phyloP scores from a whole-genome alignment of 1,284 basidiomycete genomes.

The Malassezia japonica region DNA sequence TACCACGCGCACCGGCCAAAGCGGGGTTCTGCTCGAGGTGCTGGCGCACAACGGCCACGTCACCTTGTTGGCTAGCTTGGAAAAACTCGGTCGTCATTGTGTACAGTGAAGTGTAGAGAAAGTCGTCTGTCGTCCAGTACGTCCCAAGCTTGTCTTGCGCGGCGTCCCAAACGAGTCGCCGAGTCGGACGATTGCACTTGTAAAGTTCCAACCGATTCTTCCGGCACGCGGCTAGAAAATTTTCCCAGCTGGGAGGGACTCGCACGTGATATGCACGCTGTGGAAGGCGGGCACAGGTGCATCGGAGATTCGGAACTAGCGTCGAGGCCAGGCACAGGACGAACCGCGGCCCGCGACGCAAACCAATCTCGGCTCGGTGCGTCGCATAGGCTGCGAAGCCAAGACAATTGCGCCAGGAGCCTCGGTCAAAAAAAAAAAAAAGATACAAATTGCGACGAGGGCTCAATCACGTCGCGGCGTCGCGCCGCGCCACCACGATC shows the following conservation, averaged over 20 bases:
- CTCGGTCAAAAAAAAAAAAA: no score
- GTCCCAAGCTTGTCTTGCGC: neutral
- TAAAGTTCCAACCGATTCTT: constrained; percentile 2
- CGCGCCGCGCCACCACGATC: no score
- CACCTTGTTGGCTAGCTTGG: constrained; percentile 33
- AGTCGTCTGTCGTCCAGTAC: no score
- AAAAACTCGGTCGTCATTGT: constrained; percentile 33
- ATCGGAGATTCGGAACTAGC: no score
- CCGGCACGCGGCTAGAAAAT: constrained; percentile 3
- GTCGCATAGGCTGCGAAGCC: no score
- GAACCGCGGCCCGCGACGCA: no score
- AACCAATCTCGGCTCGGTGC: no score
- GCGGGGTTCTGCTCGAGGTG: constrained; percentile 25
- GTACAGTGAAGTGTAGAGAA: neutral
- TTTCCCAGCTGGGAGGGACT: neutral
- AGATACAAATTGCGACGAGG: no score
- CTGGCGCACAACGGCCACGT: constrained; percentile 27
- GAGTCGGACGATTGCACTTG: neutral
- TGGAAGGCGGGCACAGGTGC: no score
- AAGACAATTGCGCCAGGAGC: no score
- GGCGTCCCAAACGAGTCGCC: neutral
- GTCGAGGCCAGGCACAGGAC: no score
- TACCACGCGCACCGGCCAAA: constrained; percentile 24
- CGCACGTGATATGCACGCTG: constrained; percentile 1
- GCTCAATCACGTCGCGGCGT: no score